Conservation (phyloP, 23 red algal species). For the Gracilaria caudata region DNA sequence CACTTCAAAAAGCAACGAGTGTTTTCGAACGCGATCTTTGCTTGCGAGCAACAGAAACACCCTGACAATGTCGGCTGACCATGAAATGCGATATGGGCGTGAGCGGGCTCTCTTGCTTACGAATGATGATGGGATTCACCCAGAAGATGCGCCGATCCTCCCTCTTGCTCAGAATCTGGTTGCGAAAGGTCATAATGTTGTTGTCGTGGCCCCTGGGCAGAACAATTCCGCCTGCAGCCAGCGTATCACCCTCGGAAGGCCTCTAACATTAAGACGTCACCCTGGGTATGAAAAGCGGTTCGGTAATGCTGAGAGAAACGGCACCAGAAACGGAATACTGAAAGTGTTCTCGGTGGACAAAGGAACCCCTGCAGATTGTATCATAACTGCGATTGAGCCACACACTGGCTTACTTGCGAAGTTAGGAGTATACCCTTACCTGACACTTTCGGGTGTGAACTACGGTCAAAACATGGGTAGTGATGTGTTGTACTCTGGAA, state of each 20-base stretch:
- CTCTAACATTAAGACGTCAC: constrained; percentile 66
- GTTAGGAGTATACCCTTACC: constrained; percentile 31
- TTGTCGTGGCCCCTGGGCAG: constrained; percentile 82
- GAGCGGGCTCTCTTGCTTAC: constrained; percentile 81
- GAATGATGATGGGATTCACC: constrained; percentile 95
- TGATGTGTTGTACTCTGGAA: constrained; percentile 96
- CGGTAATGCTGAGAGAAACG: neutral
- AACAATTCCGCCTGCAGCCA: constrained; percentile 96
- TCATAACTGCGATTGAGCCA: constrained; percentile 82
- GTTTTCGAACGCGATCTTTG: neutral
- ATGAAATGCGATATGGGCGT: neutral
- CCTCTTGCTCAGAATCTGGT: constrained; percentile 58
- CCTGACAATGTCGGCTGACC: neutral
- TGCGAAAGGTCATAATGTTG: constrained; percentile 47
- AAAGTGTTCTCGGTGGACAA: constrained; percentile 74
- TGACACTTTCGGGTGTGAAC: constrained; percentile 91
- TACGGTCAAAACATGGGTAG: constrained; percentile 87
- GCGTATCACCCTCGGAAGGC: constrained; percentile 72
- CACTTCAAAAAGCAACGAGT: neutral
- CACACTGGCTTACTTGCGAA: constrained; percentile 57
- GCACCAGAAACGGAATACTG: constrained; percentile 3
- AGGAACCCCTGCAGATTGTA: constrained; percentile 92
- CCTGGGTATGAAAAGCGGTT: constrained; percentile 37
- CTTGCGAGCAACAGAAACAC: neutral
- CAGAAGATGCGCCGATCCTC: constrained; percentile 65